Evolutionary conservation across 2,329 filamentous ascomycete genomes (phyloP), one percentile per base, ranked within the genome.

Genomic region (Zymoseptoria brevis): DNA sequence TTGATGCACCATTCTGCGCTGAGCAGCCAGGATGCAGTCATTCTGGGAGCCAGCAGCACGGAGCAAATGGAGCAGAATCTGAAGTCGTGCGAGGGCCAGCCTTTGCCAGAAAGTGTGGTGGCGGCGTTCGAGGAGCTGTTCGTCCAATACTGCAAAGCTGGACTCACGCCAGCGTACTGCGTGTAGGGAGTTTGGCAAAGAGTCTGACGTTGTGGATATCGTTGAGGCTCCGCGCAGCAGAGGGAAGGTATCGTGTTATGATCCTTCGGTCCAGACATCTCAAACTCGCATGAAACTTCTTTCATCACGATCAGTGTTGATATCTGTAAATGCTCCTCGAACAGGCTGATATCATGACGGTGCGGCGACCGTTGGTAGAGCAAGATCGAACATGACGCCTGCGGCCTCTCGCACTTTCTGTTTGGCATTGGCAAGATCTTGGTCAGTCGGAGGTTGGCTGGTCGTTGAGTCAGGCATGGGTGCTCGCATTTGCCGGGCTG

Each of bases 1-100:
- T 64, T 76, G 21, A 68, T 70, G 11, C 74, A 81, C 67, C 78
- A 81, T 63, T 77, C 74, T 3, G 56, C 65, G n/a, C 57, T 78
- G 45, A 65, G 64, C 8, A 53, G 65, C 4, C 69, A 68, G 0
- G 76, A 77, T 67, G 72, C 64, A 2, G 62, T 77, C 8, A 75
- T 77, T 54, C 65, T 77, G 6, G 75, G 75, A 2, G 74, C 72
- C 9, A 73, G 62, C 8, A 69, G 63, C 21, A 22, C 56, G 9
- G 64, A 67, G 58, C 72, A 73, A 62, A 62, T 73, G 65, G 57
- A 67, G 62, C 62, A 71, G 57, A 73, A 71, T 48, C 13, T 73
- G 13, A 58, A 61, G 19, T 66, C 64, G 22, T 67, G 67, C 54
- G 64, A 69, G 50, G 62, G 63, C 50, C 71, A 67, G 1, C 61